phyloP scores from a whole-genome alignment of 495 filamentous ascomycete species.

The Penicillium canariense region DNA sequence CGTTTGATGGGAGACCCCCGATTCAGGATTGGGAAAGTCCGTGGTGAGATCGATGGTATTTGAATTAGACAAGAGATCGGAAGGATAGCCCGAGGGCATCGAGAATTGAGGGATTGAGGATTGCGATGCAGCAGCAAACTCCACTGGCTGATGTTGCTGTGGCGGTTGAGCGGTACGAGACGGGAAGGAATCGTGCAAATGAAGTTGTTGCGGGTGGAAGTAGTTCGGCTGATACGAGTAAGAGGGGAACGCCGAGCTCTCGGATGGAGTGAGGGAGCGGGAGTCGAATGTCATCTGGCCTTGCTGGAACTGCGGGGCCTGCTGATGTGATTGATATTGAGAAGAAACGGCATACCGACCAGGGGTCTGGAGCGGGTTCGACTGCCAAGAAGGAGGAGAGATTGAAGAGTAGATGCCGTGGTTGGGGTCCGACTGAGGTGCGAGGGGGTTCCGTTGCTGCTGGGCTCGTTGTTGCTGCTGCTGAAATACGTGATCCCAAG shows the following conservation, averaged over 20 bases:
- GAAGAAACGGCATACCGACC: conserved; percentile 27
- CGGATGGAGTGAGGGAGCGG: conserved; percentile 26
- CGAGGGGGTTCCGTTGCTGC: conserved; percentile 30
- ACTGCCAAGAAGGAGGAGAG: conserved; percentile 38
- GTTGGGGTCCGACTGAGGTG: conserved; percentile 24
- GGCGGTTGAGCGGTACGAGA: conserved; percentile 20
- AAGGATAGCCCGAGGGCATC: conserved; percentile 26
- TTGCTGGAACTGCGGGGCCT: conserved; percentile 35
- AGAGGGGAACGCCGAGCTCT: conserved; percentile 34
- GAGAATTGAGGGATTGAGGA: conserved; percentile 26
- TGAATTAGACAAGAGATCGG: conserved; percentile 24
- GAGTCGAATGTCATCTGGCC: conserved; percentile 38
- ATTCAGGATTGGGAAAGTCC: conserved; percentile 30
- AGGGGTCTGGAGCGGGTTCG: conserved; percentile 32
- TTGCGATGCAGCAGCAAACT: conserved; percentile 16
- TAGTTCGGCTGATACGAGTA: conserved; percentile 34
- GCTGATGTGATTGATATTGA: conserved; percentile 31
- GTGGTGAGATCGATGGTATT: conserved; percentile 34
- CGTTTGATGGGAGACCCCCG: conserved; percentile 28
- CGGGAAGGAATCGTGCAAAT: conserved; percentile 31
- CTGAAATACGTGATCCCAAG: conserved; percentile 37
- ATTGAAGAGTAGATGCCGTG: conserved; percentile 38
- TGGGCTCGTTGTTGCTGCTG: conserved; percentile 20
- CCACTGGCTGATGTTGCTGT: conserved; percentile 23
- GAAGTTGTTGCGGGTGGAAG: conserved; percentile 33